These are phyloP conservation scores for Trametes gibbosa DNA, from an alignment of 768 basidiomycete species.

Conservation along the genomic window DNA sequence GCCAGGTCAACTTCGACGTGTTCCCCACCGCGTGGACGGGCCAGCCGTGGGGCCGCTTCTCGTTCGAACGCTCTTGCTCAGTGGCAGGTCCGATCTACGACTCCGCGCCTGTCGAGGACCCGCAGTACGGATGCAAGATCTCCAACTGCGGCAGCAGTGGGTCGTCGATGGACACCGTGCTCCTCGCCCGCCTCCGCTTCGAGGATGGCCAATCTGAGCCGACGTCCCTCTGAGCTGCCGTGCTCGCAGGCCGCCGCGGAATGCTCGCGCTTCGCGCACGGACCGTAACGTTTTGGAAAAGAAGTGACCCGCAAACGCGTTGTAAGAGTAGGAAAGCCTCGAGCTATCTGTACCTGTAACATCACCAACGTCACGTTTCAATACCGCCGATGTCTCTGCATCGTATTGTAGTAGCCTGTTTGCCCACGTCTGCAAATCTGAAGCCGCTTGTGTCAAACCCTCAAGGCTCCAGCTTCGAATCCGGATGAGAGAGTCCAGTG, in stretches of 20 bases:
- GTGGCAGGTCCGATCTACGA: slow-evolving; percentile 36
- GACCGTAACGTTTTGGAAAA: too few species aligned
- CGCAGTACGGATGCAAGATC: slow-evolving; percentile 44
- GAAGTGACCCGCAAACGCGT: too few species aligned
- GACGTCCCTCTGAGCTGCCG: slow-evolving; percentile 39
- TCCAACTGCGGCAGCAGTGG: slow-evolving; percentile 38
- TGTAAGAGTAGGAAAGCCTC: too few species aligned
- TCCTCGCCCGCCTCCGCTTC: slow-evolving; percentile 64
- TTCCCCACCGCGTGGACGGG: slow-evolving; percentile 48
- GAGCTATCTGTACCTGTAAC: too few species aligned
- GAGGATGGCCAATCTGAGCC: slow-evolving; percentile 58
- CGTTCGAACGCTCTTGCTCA: slow-evolving; percentile 44
- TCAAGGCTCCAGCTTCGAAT: too few species aligned
- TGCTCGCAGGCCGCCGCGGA: too few species aligned
- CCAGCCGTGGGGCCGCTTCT: slow-evolving; percentile 74
- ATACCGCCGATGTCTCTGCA: neutral
- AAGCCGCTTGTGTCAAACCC: too few species aligned
- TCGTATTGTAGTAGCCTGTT: neutral
- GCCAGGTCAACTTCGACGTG: slow-evolving; percentile 69
- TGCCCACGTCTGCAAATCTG: too few species aligned
- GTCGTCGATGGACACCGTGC: slow-evolving; percentile 51
- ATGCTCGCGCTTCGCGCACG: too few species aligned
- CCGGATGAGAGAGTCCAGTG: too few species aligned
- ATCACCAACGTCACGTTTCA: too few species aligned
- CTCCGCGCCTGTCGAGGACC: too few species aligned